Conservation (phyloP, 2,329 filamentous ascomycete genomes). For the Fusarium buxicola region DNA sequence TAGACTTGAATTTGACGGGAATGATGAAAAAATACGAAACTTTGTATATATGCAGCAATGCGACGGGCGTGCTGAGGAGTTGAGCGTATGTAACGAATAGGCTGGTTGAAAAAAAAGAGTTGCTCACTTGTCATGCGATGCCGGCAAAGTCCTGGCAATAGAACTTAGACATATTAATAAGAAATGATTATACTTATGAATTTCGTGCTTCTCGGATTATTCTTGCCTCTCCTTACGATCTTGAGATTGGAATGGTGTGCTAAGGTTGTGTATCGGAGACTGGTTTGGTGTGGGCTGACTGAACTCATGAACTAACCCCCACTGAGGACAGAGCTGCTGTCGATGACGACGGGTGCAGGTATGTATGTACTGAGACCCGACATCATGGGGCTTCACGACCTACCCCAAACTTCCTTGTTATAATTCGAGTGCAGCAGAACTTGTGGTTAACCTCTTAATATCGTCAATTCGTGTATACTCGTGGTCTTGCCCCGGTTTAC, state of each 20-base stretch:
- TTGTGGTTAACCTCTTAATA: too few species aligned
- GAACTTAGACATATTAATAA: slow-evolving; percentile 44
- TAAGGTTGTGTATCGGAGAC: too few species aligned
- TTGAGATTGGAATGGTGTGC: slow-evolving; percentile 11
- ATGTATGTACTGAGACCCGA: background rate
- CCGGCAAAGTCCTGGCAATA: slow-evolving; percentile 38
- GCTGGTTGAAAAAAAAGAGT: slow-evolving; percentile 41
- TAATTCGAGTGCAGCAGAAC: background rate
- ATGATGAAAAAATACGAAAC: slow-evolving; percentile 31
- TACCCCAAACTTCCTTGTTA: background rate
- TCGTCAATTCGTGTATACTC: background rate
- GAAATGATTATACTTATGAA: slow-evolving; percentile 38
- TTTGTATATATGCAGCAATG: slow-evolving; percentile 47
- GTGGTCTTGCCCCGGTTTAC: background rate
- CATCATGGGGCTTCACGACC: background rate
- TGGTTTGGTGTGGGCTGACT: background rate
- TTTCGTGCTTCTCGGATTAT: background rate
- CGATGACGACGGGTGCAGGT: slow-evolving; percentile 25
- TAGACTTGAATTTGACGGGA: slow-evolving; percentile 39
- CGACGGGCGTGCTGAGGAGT: slow-evolving; percentile 42
- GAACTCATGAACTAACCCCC: slow-evolving; percentile 24
- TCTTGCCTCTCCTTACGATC: background rate
- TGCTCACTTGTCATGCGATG: slow-evolving; percentile 38
- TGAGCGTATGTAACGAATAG: slow-evolving; percentile 44
- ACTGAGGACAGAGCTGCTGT: slow-evolving; percentile 17